Base-by-base conservation (phyloP, 352 stramenopile genomes). In the Phytophthora foliorum region DNA sequence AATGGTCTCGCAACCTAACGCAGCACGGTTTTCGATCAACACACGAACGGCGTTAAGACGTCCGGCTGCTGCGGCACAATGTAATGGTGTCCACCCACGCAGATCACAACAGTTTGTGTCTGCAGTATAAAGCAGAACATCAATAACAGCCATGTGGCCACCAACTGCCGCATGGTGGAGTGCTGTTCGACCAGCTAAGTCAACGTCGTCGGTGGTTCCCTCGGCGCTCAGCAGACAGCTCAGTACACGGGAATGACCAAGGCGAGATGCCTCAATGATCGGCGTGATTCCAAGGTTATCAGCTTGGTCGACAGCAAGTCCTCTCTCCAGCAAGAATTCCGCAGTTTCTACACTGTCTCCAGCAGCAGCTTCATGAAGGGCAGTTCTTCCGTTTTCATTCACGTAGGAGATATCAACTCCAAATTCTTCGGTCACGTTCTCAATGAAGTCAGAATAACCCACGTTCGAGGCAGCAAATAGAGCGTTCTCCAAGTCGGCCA, bases 311-410 rank as follows among this genome's bases (percentile, higher is more conserved):
- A 49, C 22, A 2, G 45, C 14, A 9, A 25, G 9, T 17, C 36
- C 46, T 14, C 19, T 5, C 6, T 32, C 14, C 4, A 66, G 7
- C 16, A 66, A 17, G 0, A 24, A 8, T 1, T 58, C 25, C 16
- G 21, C 13, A 5, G 32, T 16, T 34, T 53, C 10, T 6, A 53
- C 9, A 13, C 19, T 38, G n/a, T 17, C 46, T 19, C 22, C 36
- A 19, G 25, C 57, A 19, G 25, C 24, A 32, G 57, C 57, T 38
- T 66, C 46, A 21, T 66, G 46, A 9, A 66, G 36, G 13, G 42
- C 44, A 25, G 55, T 46, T 36, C 55, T 44, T 34, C 55, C 55
- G 8, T 36, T 22, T 2, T 24, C 9, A 17, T 36, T 54, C 3
- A 34, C 21, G 54, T 27, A 6, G 14, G 3, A 24, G 3, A 48